A percentile compares a stretch with the other conserved stretches of the same genome.
phyloP scores from a whole-genome alignment of 1,284 basidiomycete species.

The Peniophora sp. region DNA sequence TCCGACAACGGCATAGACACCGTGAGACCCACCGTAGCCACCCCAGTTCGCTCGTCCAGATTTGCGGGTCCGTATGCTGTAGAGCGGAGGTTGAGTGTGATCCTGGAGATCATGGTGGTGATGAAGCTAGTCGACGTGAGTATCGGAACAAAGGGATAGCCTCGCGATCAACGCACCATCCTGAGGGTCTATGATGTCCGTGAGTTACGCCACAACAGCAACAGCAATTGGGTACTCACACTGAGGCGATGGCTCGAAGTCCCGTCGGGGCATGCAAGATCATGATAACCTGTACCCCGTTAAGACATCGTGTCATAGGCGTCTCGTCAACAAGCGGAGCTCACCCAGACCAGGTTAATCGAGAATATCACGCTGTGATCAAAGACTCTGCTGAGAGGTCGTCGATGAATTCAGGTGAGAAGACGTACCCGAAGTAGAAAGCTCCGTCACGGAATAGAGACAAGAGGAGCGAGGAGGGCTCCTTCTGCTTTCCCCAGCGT shows the following conservation, averaged over 20 bases:
- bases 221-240: conserved; percentile 6
- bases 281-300: conserved; percentile 6
- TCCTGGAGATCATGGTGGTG: conserved; percentile 11
- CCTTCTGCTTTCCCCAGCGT: no score
- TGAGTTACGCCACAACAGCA: no score
- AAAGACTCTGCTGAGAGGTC: not conserved
- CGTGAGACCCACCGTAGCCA: no score
- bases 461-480: conserved; percentile 2
- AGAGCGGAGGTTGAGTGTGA: conserved; percentile 12
- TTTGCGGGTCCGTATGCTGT: conserved; percentile 10
- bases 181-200: conserved; percentile 7
- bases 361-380: conserved; percentile 11
- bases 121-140: conserved; percentile 6
- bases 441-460: conserved; percentile 10
- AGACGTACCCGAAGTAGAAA: conserved; percentile 9
- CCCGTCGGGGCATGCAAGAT: conserved; percentile 12
- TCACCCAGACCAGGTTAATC: conserved; percentile 11
- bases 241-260: conserved; percentile 10
- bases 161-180: conserved; percentile 6
- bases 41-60: conserved; percentile 5
- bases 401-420: not conserved
- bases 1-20: no score
- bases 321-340: no score
- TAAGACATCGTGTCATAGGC: no score
- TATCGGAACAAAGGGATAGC: no score